Percentiles rank a stretch among this genome's conserved stretches.
phyloP scores from a whole-genome alignment of 2,329 filamentous ascomycete species.

The Periconia digitata region DNA sequence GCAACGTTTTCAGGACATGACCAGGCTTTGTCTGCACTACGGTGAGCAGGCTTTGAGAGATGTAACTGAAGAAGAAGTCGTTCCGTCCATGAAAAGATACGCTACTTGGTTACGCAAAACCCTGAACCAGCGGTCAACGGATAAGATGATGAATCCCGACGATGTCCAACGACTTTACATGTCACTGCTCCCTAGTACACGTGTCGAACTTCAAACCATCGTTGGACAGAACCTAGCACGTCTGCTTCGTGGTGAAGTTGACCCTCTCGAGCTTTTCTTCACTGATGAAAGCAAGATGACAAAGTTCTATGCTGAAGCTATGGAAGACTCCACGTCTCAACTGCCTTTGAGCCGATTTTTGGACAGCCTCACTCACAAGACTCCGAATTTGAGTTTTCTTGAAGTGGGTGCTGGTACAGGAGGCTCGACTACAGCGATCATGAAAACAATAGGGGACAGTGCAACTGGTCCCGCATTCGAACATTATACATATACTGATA shows the following conservation, averaged over 20 bases:
- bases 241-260: constrained; percentile 2
- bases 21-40: background rate
- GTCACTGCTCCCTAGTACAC: too few species aligned
- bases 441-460: too few species aligned
- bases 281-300: background rate
- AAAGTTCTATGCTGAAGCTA: background rate
- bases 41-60: background rate
- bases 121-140: too few species aligned
- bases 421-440: too few species aligned
- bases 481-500: too few species aligned
- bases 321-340: background rate
- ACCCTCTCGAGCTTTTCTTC: constrained; percentile 2
- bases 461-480: too few species aligned
- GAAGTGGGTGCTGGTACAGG: constrained; percentile 13
- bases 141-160: too few species aligned
- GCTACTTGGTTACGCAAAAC: background rate
- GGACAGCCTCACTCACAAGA: constrained; percentile 9
- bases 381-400: constrained; percentile 8
- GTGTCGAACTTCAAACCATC: background rate
- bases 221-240: background rate
- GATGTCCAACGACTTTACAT: too few species aligned
- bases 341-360: constrained; percentile 1
- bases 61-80: background rate
- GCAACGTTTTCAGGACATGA: too few species aligned
- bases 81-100: constrained; percentile 1